Conservation (phyloP, 2,329 filamentous ascomycete species). For the Tolypocladium cylindrosporum region DNA sequence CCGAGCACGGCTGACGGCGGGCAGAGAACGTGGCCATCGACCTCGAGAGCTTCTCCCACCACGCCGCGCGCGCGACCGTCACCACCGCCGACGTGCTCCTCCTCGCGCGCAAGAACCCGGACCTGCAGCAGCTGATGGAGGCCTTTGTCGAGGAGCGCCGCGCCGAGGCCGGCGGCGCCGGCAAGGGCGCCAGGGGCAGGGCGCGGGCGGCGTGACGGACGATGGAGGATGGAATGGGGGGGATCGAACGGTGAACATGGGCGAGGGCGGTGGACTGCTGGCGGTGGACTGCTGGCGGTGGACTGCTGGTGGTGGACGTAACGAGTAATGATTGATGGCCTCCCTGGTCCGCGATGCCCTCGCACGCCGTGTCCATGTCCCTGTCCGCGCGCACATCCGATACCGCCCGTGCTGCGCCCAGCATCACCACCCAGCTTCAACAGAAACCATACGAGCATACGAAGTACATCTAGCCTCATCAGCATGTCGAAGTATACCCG, state of each 20-base stretch:
- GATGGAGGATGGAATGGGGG: background rate
- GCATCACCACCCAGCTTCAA: background rate
- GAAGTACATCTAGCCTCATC: too few relatives aligned
- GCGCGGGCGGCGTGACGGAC: background rate
- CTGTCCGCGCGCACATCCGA: background rate
- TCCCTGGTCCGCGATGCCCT: background rate
- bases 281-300: too few relatives aligned
- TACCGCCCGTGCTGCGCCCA: background rate
- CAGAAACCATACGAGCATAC: background rate
- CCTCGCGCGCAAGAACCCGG: slow-evolving; percentile 77
- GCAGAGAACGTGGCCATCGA: slow-evolving; percentile 47
- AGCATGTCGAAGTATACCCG: too few relatives aligned
- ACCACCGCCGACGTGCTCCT: slow-evolving; percentile 82
- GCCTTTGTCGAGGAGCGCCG: slow-evolving; percentile 54
- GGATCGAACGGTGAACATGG: background rate
- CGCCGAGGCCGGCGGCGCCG: background rate
- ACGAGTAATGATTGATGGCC: background rate
- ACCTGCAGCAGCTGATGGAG: slow-evolving; percentile 66
- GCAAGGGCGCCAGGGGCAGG: background rate
- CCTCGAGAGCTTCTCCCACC: slow-evolving; percentile 51
- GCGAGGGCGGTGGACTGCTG: background rate
- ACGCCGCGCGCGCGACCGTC: slow-evolving; percentile 72
- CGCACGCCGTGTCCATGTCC: background rate
- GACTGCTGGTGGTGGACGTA: background rate
- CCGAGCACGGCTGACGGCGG: background rate